A percentile compares a stretch with the other conserved stretches of the same genome.
Evolutionary conservation across 768 basidiomycete genomes (phyloP).

Genomic region (Phlegmacium glaucopus): DNA sequence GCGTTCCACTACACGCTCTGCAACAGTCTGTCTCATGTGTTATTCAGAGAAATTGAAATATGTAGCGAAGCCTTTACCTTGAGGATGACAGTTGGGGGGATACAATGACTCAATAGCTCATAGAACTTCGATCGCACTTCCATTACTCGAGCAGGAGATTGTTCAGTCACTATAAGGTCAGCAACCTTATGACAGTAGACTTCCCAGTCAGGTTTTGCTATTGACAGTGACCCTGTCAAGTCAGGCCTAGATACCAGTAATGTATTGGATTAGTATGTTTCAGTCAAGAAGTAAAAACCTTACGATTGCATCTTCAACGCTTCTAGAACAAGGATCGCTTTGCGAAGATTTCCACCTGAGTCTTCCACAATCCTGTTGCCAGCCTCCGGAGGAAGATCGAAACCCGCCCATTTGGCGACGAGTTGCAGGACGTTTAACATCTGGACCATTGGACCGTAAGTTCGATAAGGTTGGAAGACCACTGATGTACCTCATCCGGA

Average conservation of each 20-base stretch:
- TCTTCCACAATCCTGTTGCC: conserved; percentile 75
- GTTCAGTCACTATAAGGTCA: conserved; percentile 85
- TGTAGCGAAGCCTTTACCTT: conserved; percentile 61
- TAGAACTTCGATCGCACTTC: conserved; percentile 92
- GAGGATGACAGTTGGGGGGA: conserved; percentile 87
- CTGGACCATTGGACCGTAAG: conserved; percentile 34
- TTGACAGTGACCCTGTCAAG: conserved; percentile 69
- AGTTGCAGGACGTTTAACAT: conserved; percentile 75
- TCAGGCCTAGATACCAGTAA: conserved; percentile 57
- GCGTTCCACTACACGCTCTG: conserved; percentile 80
- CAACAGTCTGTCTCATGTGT: conserved; percentile 65
- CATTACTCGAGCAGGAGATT: conserved; percentile 85
- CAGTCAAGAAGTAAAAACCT: conserved; percentile 20
- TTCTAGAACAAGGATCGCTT: conserved; percentile 92
- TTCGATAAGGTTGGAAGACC: conserved; percentile 2
- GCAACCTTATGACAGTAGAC: conserved; percentile 92
- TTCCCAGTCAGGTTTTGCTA: conserved; percentile 99
- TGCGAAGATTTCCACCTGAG: conserved; percentile 87
- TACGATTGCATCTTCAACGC: conserved; percentile 97
- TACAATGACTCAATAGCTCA: conserved; percentile 94
- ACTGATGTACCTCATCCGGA: conserved; percentile 57
- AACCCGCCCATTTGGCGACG: conserved; percentile 77
- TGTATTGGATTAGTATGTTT: background rate
- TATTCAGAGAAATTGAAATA: background rate
- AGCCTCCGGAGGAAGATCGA: conserved; percentile 78